Evolutionary conservation across 306 rosid species (phyloP).

Genomic region (Bauhinia variegata): DNA sequence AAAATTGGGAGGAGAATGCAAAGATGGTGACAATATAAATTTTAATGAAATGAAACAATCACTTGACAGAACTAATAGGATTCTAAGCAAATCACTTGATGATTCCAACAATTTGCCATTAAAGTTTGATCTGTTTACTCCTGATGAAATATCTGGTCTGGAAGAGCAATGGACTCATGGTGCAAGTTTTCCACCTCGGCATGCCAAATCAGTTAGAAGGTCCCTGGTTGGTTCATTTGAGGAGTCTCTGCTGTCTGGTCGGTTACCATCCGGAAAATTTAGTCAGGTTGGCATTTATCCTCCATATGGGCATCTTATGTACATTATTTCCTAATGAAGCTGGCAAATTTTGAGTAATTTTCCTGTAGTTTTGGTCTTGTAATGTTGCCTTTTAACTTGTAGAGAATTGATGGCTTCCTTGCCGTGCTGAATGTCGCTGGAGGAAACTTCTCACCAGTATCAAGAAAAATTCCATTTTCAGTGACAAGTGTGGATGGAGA

Average conservation of each 20-base stretch:
- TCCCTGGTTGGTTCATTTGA: conserved; percentile 86
- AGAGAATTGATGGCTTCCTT: conserved; percentile 89
- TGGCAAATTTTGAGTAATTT: conserved; percentile 28
- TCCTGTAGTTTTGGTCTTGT: conserved; percentile 3
- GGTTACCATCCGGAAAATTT: conserved; percentile 60
- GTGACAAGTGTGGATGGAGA: conserved; percentile 84
- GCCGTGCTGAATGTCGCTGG: conserved; percentile 76
- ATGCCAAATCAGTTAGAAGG: conserved; percentile 54
- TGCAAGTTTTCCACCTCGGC: conserved; percentile 47
- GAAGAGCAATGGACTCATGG: conserved; percentile 45
- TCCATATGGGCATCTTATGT: conserved; percentile 13
- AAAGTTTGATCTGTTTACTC: conserved; percentile 41
- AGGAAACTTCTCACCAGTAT: conserved; percentile 70
- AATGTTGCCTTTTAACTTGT: conserved; percentile 31
- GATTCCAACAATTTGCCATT: conserved; percentile 42
- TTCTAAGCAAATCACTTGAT: conserved; percentile 36
- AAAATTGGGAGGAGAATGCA: conserved; percentile 33
- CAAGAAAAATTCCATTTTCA: conserved; percentile 77
- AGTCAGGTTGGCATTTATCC: conserved; percentile 54
- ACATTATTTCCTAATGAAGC: conserved; percentile 21
- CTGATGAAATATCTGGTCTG: conserved; percentile 41
- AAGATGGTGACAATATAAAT: conserved; percentile 41
- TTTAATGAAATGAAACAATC: conserved; percentile 55
- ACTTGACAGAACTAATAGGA: conserved; percentile 41
- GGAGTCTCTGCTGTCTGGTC: conserved; percentile 84